Evolutionary conservation across 2,329 filamentous ascomycete species (phyloP), one percentile per base, ranked within the genome.

Genomic region (Colletotrichum neosansevieriae): DNA sequence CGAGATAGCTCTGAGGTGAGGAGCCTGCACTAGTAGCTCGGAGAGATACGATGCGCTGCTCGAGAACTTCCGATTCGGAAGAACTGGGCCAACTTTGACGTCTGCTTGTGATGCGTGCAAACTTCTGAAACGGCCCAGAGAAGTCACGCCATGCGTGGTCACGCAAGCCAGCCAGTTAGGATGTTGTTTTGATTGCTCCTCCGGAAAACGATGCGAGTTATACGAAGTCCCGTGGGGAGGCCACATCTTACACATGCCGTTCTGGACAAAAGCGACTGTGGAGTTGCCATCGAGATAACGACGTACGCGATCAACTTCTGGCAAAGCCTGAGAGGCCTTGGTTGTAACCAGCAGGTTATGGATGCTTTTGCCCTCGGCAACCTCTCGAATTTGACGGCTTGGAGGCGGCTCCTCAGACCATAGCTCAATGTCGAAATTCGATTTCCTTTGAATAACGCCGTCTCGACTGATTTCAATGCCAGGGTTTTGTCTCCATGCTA

Each of bases 241-340:
- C 86, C 86, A 88, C 15, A 88, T 76, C 71, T 82, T 84, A 36
- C 92, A 94, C 88, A 98, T 92, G 53, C 95, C 95, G 74, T 97
- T 97, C 74, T 98, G 94, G 24, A 93, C 81, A 74, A 98, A 92
- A 12, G 91, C 84, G n/a, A 98, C 88, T 0, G 92, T 92, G n/a
- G 90, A 93, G 3, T 84, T 78, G 3, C 81, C 78, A 70, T 89
- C 85, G 2, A 90, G 85, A 59, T 97, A 87, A 1, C 86, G 79
- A 6, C 86, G 82, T 13, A 97, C 79, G 17, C 82, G 76, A 58
- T 85, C 83, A 5, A 85, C 79, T 45, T 92, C 91, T 1, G 85
- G 80, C n/a, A 92, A 77, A 0, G 92, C 92, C 42, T 87, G 81
- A 3, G 87, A 81, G 0, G 94, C 88, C 79, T 97, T 98, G 34